These are phyloP conservation scores for Helminthosporium solani DNA, from an alignment of 2,329 filamentous ascomycete genomes.

Conservation along the genomic window DNA sequence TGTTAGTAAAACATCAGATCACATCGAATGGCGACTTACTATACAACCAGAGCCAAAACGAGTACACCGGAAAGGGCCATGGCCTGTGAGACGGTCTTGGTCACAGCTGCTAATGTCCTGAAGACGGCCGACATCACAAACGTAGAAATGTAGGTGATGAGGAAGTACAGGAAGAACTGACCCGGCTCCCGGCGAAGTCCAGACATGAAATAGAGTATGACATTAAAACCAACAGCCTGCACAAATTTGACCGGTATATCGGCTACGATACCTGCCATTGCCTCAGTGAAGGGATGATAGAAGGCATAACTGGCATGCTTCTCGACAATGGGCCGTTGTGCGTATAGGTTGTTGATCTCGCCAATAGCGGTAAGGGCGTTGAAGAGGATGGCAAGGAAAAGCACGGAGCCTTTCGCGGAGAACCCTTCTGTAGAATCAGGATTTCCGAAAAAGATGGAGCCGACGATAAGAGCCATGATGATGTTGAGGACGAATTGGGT, in stretches of 20 bases:
- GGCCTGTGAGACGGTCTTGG: slow-evolving; percentile 63
- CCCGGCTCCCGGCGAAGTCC: slow-evolving; percentile 70
- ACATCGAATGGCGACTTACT: slow-evolving; percentile 17
- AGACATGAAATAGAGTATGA: slow-evolving; percentile 82
- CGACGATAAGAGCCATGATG: slow-evolving; percentile 61
- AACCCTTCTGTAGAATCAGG: slow-evolving; percentile 55
- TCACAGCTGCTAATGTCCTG: slow-evolving; percentile 72
- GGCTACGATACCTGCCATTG: slow-evolving; percentile 76
- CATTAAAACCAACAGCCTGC: slow-evolving; percentile 72
- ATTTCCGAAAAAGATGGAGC: slow-evolving; percentile 60
- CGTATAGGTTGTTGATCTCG: slow-evolving; percentile 61
- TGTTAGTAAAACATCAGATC: background rate
- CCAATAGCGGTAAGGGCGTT: slow-evolving; percentile 60
- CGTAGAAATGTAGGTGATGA: slow-evolving; percentile 56
- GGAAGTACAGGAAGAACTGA: slow-evolving; percentile 80
- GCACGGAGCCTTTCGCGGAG: slow-evolving; percentile 55
- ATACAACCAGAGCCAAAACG: slow-evolving; percentile 57
- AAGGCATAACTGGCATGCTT: slow-evolving; percentile 84
- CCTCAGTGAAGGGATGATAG: slow-evolving; percentile 85
- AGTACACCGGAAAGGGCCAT: slow-evolving; percentile 56
- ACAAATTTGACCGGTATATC: slow-evolving; percentile 79
- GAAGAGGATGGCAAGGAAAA: slow-evolving; percentile 63
- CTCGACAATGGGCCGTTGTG: slow-evolving; percentile 86
- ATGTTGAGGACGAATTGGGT: slow-evolving; percentile 50
- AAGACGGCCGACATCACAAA: slow-evolving; percentile 81